Evolutionary conservation across 2,329 filamentous ascomycete species (phyloP).

Genomic region (Colletotrichum sp.): DNA sequence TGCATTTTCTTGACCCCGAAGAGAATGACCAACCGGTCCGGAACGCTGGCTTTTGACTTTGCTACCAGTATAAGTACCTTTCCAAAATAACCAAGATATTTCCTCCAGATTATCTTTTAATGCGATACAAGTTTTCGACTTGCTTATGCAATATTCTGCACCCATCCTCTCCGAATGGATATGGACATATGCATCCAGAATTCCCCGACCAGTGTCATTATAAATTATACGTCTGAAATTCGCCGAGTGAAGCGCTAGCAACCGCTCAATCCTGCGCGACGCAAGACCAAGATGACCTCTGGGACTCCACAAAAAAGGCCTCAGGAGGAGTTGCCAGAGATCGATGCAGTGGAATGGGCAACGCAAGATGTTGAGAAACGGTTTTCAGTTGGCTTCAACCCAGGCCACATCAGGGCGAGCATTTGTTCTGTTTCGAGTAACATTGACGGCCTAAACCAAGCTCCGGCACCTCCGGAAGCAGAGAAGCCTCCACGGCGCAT

Average conservation of each 20-base stretch:
- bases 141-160: background rate
- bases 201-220: background rate
- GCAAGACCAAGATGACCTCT: background rate
- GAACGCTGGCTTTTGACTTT: background rate
- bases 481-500: background rate
- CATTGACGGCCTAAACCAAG: background rate
- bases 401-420: background rate
- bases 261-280: background rate
- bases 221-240: background rate
- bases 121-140: background rate
- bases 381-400: background rate
- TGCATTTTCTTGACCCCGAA: background rate
- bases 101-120: fast-evolving
- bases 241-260: background rate
- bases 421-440: background rate
- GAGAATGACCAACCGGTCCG: background rate
- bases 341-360: background rate
- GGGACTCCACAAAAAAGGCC: background rate
- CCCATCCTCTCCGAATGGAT: background rate
- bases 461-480: background rate
- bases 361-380: background rate
- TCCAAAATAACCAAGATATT: too few relatives aligned
- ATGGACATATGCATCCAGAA: background rate
- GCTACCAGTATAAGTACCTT: background rate
- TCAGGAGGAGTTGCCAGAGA: background rate